Conservation (phyloP, 108 stramenopile species). For the Aurantiochytrium sp. region DNA sequence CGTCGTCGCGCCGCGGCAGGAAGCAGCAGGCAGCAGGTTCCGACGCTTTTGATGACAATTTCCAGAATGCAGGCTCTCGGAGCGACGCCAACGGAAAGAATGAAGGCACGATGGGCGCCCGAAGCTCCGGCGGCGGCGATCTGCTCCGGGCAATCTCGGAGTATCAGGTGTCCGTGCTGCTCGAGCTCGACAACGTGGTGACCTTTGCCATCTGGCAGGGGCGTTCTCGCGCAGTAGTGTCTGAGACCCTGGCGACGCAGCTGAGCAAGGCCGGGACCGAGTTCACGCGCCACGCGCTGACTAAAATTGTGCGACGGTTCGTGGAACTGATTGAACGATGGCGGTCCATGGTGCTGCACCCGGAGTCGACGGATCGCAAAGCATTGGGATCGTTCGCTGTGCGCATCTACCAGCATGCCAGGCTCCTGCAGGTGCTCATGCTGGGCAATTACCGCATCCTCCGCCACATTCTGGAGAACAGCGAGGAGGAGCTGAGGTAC, state of each 20-base stretch:
- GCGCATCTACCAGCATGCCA: constrained; percentile 1
- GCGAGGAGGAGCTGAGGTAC: constrained; percentile 1
- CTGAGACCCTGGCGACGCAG: background rate
- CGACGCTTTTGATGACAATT: too few relatives aligned
- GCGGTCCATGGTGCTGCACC: background rate
- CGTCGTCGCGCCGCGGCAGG: too few relatives aligned
- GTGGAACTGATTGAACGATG: background rate
- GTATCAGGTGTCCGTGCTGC: background rate
- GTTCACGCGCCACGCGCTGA: background rate
- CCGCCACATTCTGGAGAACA: background rate
- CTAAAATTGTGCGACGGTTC: background rate
- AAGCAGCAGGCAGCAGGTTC: too few relatives aligned
- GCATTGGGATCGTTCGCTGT: background rate
- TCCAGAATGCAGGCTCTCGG: too few relatives aligned
- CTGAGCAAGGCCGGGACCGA: constrained; percentile 1
- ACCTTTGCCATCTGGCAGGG: background rate
- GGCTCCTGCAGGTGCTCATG: background rate
- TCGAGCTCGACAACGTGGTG: background rate
- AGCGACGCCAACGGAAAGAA: too few relatives aligned
- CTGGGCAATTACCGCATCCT: background rate
- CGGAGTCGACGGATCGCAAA: background rate
- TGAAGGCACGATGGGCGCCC: too few relatives aligned
- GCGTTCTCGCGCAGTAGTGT: background rate
- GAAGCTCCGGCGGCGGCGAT: background rate
- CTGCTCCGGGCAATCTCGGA: background rate